Conservation (phyloP, 306 rosid species). For the Prunus armeniaca region DNA sequence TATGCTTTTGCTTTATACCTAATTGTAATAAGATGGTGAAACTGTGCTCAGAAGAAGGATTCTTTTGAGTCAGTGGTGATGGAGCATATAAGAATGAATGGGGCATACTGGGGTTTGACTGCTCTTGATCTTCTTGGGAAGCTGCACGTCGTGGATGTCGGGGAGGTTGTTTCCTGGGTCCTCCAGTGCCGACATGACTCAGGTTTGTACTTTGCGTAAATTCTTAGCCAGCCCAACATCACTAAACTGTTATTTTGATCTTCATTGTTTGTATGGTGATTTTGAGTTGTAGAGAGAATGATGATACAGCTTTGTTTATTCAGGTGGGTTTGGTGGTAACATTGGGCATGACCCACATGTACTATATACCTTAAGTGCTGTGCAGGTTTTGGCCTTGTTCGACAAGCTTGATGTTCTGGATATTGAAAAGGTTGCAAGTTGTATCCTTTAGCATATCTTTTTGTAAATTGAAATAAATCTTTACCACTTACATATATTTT, state of each 20-base stretch:
- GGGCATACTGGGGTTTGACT: constrained; percentile 89
- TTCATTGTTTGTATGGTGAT: neutral
- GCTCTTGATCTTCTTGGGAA: constrained; percentile 74
- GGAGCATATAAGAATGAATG: constrained; percentile 92
- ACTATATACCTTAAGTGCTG: constrained; percentile 75
- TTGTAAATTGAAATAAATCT: constrained; percentile 4
- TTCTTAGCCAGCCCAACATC: neutral
- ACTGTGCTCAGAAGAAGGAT: constrained; percentile 59
- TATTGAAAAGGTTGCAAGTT: constrained; percentile 62
- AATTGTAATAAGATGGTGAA: neutral
- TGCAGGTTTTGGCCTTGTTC: constrained; percentile 82
- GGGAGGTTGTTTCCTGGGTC: constrained; percentile 75
- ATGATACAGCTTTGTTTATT: constrained; percentile 7
- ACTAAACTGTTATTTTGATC: neutral
- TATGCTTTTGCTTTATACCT: neutral
- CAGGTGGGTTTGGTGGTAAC: constrained; percentile 90
- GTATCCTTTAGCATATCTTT: constrained; percentile 60
- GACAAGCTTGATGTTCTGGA: constrained; percentile 60
- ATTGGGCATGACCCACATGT: constrained; percentile 83
- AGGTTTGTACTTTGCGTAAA: constrained; percentile 35
- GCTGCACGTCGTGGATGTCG: constrained; percentile 57
- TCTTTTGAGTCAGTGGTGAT: constrained; percentile 70
- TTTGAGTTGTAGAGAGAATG: neutral
- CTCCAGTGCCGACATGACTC: constrained; percentile 75
- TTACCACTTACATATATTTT: neutral